Percentiles rank a stretch among this genome's conserved stretches.
Evolutionary conservation across 352 stramenopile genomes (phyloP).

Genomic region (Phytophthora pseudosyringae): DNA sequence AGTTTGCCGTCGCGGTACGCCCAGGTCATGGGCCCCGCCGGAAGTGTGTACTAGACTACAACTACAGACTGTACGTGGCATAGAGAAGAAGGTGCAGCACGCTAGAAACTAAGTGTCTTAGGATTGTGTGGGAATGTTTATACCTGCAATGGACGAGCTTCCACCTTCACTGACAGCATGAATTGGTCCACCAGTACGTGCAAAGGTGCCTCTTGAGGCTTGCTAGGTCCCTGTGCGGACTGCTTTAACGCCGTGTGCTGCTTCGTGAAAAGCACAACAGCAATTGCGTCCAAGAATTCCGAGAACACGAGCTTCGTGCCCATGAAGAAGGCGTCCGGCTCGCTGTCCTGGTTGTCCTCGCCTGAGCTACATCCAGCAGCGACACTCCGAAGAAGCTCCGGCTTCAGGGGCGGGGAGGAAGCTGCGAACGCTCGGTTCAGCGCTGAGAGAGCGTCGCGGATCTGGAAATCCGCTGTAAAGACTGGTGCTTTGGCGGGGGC

Average conservation of each 20-base stretch:
- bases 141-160: slow-evolving; percentile 18
- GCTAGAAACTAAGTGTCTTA: slow-evolving; percentile 23
- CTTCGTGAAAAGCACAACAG: slow-evolving; percentile 53
- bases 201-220: slow-evolving; percentile 26
- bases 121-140: slow-evolving; percentile 30
- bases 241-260: slow-evolving; percentile 28
- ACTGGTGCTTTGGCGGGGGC: slow-evolving; percentile 9
- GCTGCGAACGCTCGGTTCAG: slow-evolving; percentile 30
- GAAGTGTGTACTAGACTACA: slow-evolving; percentile 59
- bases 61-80: slow-evolving; percentile 10
- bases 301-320: slow-evolving; percentile 58
- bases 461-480: slow-evolving; percentile 34
- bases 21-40: slow-evolving; percentile 69
- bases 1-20: slow-evolving; percentile 76
- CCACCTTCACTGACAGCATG: slow-evolving; percentile 37
- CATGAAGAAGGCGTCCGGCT: slow-evolving; percentile 62
- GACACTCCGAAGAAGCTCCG: slow-evolving; percentile 15
- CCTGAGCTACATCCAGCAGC: background rate
- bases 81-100: slow-evolving; percentile 13
- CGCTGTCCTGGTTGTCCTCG: background rate
- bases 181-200: slow-evolving; percentile 59
- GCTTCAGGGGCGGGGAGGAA: slow-evolving; percentile 21
- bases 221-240: slow-evolving; percentile 2
- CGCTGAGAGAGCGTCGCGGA: slow-evolving; percentile 38
- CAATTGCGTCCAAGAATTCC: slow-evolving; percentile 65